These are phyloP conservation scores for Hymenoscyphus salicellus DNA, from an alignment of 2,329 filamentous ascomycete genomes.

Conservation along the genomic window DNA sequence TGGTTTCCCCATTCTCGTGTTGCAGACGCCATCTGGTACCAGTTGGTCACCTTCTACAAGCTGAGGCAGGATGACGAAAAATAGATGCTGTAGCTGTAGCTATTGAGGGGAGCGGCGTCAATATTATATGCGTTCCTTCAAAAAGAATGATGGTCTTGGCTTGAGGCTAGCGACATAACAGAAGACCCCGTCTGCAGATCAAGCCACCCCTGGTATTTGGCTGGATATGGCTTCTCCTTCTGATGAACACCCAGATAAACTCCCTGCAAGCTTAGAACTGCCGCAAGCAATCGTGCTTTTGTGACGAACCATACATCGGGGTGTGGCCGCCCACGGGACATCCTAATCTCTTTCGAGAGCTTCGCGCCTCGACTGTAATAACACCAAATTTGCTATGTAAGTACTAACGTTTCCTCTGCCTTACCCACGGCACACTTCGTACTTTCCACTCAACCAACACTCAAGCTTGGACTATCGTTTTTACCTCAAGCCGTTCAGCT, in stretches of 20 bases:
- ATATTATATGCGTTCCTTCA: neutral
- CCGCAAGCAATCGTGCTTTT: neutral
- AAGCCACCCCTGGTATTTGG: slow-evolving; percentile 1
- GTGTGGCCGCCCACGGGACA: neutral
- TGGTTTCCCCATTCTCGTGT: slow-evolving; percentile 4
- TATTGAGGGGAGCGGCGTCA: neutral
- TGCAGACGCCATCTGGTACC: slow-evolving; percentile 1
- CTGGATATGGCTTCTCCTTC: slow-evolving; percentile 1
- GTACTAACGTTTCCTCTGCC: neutral
- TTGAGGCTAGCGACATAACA: slow-evolving; percentile 2
- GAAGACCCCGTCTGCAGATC: neutral
- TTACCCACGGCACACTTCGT: neutral
- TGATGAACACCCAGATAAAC: neutral
- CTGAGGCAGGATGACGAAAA: slow-evolving; percentile 1
- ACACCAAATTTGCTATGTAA: slow-evolving; percentile 5
- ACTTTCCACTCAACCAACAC: neutral
- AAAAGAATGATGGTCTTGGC: neutral
- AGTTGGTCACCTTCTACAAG: slow-evolving; percentile 3
- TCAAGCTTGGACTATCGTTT: neutral
- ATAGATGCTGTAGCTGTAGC: neutral
- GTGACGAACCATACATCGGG: slow-evolving; percentile 1
- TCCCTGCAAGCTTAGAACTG: neutral
- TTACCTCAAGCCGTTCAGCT: neutral
- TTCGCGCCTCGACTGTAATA: slow-evolving; percentile 1
- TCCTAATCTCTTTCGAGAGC: neutral